Evolutionary conservation across 73 alveolate species (phyloP).

Genomic region (Tetrahymena thermophila): DNA sequence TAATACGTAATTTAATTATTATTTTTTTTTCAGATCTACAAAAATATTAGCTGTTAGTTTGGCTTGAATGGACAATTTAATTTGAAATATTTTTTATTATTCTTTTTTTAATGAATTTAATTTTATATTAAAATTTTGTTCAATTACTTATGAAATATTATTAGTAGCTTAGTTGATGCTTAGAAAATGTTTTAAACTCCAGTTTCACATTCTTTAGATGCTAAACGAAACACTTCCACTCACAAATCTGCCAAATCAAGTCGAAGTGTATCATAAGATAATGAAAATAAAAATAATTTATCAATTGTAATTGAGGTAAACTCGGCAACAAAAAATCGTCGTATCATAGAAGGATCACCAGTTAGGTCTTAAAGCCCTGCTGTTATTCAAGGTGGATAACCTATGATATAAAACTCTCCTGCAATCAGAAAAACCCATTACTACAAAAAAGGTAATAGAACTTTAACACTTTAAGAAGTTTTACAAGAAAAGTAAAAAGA

Average conservation of each 20-base stretch:
- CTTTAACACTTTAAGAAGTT: neutral
- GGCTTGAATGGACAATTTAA: too few relatives aligned
- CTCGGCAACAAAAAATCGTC: neutral
- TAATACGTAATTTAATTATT: neutral
- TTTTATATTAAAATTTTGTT: too few relatives aligned
- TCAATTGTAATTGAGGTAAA: neutral
- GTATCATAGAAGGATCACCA: neutral
- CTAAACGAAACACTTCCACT: neutral
- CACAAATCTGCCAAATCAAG: neutral
- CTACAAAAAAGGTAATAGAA: neutral
- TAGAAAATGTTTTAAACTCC: neutral
- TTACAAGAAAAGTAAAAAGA: neutral
- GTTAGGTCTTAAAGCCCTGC: neutral
- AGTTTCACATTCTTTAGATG: neutral
- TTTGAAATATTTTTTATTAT: too few relatives aligned
- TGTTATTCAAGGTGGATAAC: neutral
- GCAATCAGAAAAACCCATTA: neutral
- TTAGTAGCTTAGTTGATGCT: neutral
- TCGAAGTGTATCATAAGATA: neutral
- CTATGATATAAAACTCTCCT: neutral
- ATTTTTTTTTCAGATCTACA: too few relatives aligned
- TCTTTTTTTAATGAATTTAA: too few relatives aligned
- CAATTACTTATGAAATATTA: neutral
- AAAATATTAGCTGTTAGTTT: too few relatives aligned
- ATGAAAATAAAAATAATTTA: neutral